Percentiles rank a stretch among this genome's conserved stretches.
phyloP scores from a whole-genome alignment of 768 basidiomycete genomes.

The Kwoniella botswanensis region DNA sequence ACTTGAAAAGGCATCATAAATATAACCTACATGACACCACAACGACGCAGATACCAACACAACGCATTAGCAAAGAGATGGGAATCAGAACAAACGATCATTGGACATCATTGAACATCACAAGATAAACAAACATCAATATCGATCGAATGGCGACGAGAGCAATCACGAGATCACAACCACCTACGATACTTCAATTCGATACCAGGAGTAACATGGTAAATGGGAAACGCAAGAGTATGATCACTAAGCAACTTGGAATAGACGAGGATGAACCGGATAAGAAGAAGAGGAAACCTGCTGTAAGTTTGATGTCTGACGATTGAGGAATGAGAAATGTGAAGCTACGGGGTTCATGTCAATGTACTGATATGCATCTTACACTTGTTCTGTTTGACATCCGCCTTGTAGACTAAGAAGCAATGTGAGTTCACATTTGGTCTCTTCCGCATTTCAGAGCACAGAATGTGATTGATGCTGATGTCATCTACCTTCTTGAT shows the following conservation, averaged over 20 bases:
- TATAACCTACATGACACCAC: too few relatives aligned
- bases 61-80: not conserved
- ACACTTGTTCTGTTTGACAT: not conserved
- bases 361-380: not conserved
- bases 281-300: constrained; percentile 29
- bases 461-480: not conserved
- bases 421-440: constrained; percentile 21
- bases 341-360: not conserved
- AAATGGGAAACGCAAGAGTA: constrained; percentile 25
- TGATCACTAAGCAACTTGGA: constrained; percentile 6
- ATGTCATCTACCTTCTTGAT: not conserved
- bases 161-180: constrained; percentile 4
- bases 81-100: too few relatives aligned
- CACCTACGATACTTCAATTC: not conserved
- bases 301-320: constrained; percentile 3
- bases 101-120: not conserved
- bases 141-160: constrained; percentile 10
- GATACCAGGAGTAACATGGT: constrained; percentile 18
- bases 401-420: constrained; percentile 28
- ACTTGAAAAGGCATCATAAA: too few relatives aligned
- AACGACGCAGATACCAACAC: too few relatives aligned
- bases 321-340: not conserved
- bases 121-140: not conserved
- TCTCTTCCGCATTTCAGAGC: too few relatives aligned
- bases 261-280: constrained; percentile 22